A percentile compares a stretch with the other conserved stretches of the same genome.
These are phyloP conservation scores for Apiosordaria backusii DNA, from an alignment of 495 filamentous ascomycete species.

Conservation along the genomic window DNA sequence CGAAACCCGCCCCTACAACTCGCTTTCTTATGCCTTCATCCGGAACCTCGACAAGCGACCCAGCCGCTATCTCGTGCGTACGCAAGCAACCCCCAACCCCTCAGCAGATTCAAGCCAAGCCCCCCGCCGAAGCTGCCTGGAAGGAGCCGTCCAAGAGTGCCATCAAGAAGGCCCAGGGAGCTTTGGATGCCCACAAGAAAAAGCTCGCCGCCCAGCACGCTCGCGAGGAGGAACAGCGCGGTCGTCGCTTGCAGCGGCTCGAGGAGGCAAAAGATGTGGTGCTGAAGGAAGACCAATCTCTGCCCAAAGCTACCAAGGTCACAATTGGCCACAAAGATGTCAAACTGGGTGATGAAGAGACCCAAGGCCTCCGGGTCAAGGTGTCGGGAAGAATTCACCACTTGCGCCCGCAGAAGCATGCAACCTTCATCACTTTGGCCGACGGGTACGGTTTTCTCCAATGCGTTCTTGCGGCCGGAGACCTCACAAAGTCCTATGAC, in stretches of 20 bases:
- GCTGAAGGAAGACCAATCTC: constrained; percentile 70
- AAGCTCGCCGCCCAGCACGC: constrained; percentile 68
- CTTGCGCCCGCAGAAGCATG: constrained; percentile 77
- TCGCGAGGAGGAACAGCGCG: constrained; percentile 68
- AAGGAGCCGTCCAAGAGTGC: constrained; percentile 79
- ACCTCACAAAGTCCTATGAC: constrained; percentile 88
- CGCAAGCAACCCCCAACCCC: too few relatives aligned
- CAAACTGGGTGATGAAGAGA: constrained; percentile 62
- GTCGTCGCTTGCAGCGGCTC: constrained; percentile 57
- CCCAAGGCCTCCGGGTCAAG: too few relatives aligned
- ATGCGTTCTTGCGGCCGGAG: constrained; percentile 72
- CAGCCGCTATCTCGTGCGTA: too few relatives aligned
- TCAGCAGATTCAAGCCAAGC: too few relatives aligned
- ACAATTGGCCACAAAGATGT: constrained; percentile 60
- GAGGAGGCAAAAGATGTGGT: constrained; percentile 84
- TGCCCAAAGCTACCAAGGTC: constrained; percentile 74
- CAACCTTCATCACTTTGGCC: constrained; percentile 80
- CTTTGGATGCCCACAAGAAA: constrained; percentile 69
- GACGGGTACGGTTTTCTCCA: constrained; percentile 91
- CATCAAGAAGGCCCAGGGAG: constrained; percentile 74
- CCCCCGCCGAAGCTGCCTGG: constrained; percentile 60
- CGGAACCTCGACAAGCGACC: constrained; percentile 63
- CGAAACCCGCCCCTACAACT: constrained; percentile 73
- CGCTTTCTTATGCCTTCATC: constrained; percentile 69
- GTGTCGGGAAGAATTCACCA: constrained; percentile 86